A percentile compares a stretch with the other conserved stretches of the same genome.
These are phyloP conservation scores for Eimeria maxima DNA, from an alignment of 169 alveolate species.

Conservation along the genomic window DNA sequence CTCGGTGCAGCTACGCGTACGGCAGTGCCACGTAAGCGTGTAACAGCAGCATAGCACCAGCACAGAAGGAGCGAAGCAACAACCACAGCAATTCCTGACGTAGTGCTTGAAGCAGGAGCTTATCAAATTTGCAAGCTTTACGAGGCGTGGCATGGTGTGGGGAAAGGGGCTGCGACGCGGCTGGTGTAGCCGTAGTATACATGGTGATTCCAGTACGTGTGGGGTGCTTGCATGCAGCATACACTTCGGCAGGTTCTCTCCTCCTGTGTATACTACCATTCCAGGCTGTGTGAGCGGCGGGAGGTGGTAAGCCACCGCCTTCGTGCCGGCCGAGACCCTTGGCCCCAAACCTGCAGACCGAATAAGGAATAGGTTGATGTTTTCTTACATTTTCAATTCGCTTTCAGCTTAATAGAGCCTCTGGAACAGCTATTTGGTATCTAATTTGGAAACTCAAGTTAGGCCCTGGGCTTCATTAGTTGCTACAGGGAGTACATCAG, in stretches of 20 bases:
- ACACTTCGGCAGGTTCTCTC: conserved; percentile 5
- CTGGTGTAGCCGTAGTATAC: not conserved
- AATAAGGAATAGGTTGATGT: not conserved
- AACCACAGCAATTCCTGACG: not conserved
- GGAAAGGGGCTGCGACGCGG: not conserved
- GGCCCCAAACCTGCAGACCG: too few species aligned
- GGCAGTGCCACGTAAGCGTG: conserved; percentile 25
- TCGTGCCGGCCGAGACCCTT: not conserved
- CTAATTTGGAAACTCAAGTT: not conserved
- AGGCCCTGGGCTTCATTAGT: not conserved
- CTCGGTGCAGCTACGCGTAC: conserved; percentile 38
- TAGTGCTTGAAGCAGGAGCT: not conserved
- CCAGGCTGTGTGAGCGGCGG: conserved; percentile 57
- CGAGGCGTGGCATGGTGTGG: not conserved
- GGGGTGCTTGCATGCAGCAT: conserved; percentile 30
- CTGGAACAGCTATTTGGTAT: not conserved
- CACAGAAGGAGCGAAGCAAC: not conserved
- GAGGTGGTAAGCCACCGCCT: conserved; percentile 28
- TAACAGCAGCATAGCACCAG: not conserved
- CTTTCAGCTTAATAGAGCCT: not conserved
- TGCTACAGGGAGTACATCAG: not conserved
- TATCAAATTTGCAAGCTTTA: not conserved
- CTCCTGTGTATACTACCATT: conserved; percentile 39
- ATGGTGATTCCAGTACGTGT: not conserved
- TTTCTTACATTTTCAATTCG: not conserved